Evolutionary conservation across 306 rosid species (phyloP).

Genomic region (Geum urbanum): DNA sequence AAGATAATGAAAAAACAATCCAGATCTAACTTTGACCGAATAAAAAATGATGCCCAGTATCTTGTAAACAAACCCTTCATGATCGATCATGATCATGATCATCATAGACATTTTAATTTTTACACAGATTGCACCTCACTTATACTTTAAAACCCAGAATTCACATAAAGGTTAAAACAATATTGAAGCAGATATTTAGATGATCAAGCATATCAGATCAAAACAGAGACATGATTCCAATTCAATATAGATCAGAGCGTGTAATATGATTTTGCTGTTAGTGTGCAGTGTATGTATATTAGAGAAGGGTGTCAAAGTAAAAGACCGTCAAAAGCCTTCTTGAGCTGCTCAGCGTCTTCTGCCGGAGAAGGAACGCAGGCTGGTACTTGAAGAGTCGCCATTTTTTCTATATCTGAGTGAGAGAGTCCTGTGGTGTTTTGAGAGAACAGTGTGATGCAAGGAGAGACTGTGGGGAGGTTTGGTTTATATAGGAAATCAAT

Average conservation of each 20-base stretch:
- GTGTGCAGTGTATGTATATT: background rate
- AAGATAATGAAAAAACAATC: background rate
- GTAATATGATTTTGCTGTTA: background rate
- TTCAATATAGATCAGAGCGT: background rate
- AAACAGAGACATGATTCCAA: background rate
- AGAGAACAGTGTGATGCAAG: background rate
- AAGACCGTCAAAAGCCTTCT: conserved; percentile 17
- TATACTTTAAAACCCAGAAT: background rate
- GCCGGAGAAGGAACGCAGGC: conserved; percentile 12
- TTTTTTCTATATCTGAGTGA: background rate
- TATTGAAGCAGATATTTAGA: background rate
- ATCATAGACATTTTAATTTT: background rate
- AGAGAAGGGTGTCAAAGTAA: background rate
- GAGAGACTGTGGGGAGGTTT: background rate
- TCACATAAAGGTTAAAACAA: background rate
- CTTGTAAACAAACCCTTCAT: too few relatives aligned
- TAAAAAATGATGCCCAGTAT: background rate
- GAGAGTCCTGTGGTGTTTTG: background rate
- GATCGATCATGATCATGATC: background rate
- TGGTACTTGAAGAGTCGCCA: conserved; percentile 15
- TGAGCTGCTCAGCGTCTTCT: conserved; percentile 11
- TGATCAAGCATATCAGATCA: conserved; percentile 7
- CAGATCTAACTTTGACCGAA: conserved; percentile 1
- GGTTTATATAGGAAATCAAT: background rate
- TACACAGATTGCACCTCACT: background rate